A percentile compares a stretch with the other conserved stretches of the same genome.
Evolutionary conservation across 805 yeast genomes (phyloP).

Genomic region (Suhomyces vadensis): DNA sequence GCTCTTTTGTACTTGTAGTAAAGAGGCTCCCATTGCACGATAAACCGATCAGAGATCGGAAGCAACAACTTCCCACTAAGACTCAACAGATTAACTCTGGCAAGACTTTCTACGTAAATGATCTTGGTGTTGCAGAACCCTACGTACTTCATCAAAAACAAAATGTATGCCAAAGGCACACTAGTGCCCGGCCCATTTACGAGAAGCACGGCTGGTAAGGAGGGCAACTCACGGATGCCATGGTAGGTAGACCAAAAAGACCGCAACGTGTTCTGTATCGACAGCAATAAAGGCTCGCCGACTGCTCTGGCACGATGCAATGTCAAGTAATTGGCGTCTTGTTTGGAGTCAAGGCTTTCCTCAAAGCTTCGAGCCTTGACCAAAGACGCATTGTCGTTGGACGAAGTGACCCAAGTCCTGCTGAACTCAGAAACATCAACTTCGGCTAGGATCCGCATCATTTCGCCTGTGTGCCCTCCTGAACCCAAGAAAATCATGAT

Average conservation of each 20-base stretch:
- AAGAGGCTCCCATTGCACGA: conserved; percentile 87
- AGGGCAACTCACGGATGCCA: conserved; percentile 27
- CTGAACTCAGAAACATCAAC: conserved; percentile 29
- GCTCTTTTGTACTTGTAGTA: conserved; percentile 53
- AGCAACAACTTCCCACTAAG: conserved; percentile 71
- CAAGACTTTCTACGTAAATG: conserved; percentile 82
- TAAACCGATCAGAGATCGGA: conserved; percentile 71
- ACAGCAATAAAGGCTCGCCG: conserved; percentile 52
- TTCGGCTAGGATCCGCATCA: conserved; percentile 65
- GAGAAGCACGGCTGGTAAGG: conserved; percentile 46
- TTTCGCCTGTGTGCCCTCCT: conserved; percentile 97
- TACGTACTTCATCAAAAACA: conserved; percentile 51
- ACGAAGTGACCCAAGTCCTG: conserved; percentile 45
- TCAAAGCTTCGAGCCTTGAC: conserved; percentile 41
- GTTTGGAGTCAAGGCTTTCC: conserved; percentile 16
- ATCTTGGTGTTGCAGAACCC: conserved; percentile 55
- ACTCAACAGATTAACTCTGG: conserved; percentile 75
- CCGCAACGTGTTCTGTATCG: conserved; percentile 45
- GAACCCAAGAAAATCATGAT: conserved; percentile 79
- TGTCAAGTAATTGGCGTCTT: conserved; percentile 23
- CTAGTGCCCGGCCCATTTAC: conserved; percentile 84
- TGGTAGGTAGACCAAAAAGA: conserved; percentile 35
- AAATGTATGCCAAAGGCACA: conserved; percentile 62
- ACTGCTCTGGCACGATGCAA: conserved; percentile 62
- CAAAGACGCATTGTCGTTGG: conserved; percentile 54